phyloP scores from a whole-genome alignment of 2,329 filamentous ascomycete species.

The Aureobasidium sp. region DNA sequence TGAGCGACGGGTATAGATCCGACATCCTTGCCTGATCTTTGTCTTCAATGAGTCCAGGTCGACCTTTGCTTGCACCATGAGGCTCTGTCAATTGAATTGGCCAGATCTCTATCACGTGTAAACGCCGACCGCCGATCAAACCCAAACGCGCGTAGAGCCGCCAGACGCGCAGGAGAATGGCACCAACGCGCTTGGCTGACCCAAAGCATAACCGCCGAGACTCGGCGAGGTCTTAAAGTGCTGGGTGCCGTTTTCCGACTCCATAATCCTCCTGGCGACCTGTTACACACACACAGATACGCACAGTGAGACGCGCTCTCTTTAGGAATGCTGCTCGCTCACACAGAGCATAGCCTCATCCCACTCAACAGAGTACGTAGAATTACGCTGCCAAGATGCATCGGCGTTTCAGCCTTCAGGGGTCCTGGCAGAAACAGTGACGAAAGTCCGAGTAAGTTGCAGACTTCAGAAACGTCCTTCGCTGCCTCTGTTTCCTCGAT shows the following conservation, averaged over 20 bases:
- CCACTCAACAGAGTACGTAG: background rate
- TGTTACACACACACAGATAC: background rate
- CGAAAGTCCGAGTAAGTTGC: background rate
- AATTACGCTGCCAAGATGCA: background rate
- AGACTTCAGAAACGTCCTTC: background rate
- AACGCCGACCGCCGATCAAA: background rate
- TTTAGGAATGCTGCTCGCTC: background rate
- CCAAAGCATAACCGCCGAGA: conserved; percentile 1
- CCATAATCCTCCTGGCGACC: background rate
- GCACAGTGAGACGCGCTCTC: background rate
- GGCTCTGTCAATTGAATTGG: background rate
- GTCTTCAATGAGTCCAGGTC: background rate
- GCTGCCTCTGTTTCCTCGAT: background rate
- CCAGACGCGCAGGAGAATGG: background rate
- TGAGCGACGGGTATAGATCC: conserved; percentile 75
- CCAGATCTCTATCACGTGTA: conserved; percentile 7
- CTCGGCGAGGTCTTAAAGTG: background rate
- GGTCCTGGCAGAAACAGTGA: background rate
- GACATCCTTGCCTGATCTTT: conserved; percentile 46
- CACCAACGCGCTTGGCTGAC: background rate
- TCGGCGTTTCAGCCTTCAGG: conserved; percentile 9
- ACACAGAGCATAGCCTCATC: background rate
- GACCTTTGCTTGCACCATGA: background rate
- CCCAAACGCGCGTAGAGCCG: background rate
- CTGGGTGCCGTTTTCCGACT: background rate